phyloP scores from a whole-genome alignment of 345 rosid species.

The Chamaenerion angustifolium region DNA sequence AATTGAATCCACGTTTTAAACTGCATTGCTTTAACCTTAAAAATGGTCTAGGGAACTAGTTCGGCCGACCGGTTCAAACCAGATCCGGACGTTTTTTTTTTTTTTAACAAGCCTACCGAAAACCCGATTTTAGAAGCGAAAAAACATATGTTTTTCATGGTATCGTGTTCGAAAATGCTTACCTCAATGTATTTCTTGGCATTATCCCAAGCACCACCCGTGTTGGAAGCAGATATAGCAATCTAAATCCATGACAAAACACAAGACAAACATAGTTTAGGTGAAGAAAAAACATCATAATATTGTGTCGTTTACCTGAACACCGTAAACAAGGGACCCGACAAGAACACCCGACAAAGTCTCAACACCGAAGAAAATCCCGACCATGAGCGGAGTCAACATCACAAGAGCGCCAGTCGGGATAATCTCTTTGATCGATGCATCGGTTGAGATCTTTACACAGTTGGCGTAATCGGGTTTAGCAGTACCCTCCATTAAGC shows the following conservation, averaged over 20 bases:
- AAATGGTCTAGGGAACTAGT: too few species aligned
- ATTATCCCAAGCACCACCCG: slow-evolving; percentile 98
- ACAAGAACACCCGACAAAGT: slow-evolving; percentile 91
- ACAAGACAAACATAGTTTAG: too few species aligned
- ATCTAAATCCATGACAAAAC: slow-evolving; percentile 34
- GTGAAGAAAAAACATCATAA: too few species aligned
- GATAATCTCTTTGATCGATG: slow-evolving; percentile 92
- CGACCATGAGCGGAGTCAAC: slow-evolving; percentile 87
- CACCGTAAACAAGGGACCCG: slow-evolving; percentile 91
- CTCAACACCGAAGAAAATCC: slow-evolving; percentile 76
- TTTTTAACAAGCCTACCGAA: too few species aligned
- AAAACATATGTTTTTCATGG: too few species aligned
- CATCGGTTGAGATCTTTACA: slow-evolving; percentile 93
- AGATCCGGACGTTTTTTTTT: too few species aligned
- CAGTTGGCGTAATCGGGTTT: slow-evolving; percentile 94
- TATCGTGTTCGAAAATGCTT: background rate
- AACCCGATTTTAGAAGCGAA: too few species aligned
- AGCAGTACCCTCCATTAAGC: slow-evolving; percentile 79
- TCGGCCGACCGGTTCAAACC: too few species aligned
- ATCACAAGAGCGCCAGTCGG: slow-evolving; percentile 96
- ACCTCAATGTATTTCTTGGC: slow-evolving; percentile 98
- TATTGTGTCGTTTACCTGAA: too few species aligned
- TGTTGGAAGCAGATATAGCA: slow-evolving; percentile 94
- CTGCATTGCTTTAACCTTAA: too few species aligned
- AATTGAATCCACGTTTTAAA: too few species aligned